Evolutionary conservation across 495 filamentous ascomycete genomes (phyloP).

Genomic region (Clohesyomyces aquaticus): DNA sequence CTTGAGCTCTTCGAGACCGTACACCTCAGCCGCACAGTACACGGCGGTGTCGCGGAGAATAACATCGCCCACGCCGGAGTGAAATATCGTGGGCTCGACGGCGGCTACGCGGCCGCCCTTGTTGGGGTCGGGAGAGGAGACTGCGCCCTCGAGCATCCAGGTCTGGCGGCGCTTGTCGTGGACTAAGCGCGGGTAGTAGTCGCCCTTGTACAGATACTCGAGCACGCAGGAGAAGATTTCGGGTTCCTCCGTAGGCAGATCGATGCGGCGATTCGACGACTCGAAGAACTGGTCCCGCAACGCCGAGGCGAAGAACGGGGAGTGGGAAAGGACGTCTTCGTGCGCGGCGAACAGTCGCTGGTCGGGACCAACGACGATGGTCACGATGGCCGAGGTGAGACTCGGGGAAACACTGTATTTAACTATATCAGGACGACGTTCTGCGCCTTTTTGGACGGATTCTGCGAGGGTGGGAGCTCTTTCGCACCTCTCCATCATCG

Average conservation of each 20-base stretch:
- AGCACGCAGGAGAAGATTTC: conserved; percentile 69
- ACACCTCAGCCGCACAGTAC: conserved; percentile 86
- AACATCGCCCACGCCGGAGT: conserved; percentile 63
- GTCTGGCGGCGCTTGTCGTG: conserved; percentile 50
- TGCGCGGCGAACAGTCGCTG: conserved; percentile 77
- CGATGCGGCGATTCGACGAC: conserved; percentile 58
- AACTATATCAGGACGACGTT: neutral
- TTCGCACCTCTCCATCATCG: conserved; percentile 55
- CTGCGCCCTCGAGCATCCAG: conserved; percentile 49
- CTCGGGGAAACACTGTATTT: conserved; percentile 54
- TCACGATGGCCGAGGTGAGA: conserved; percentile 78
- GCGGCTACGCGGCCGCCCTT: conserved; percentile 34
- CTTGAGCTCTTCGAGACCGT: conserved; percentile 82
- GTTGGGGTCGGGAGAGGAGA: conserved; percentile 35
- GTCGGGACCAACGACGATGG: conserved; percentile 77
- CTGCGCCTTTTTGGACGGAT: no score
- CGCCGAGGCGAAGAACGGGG: conserved; percentile 61
- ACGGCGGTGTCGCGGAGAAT: conserved; percentile 88
- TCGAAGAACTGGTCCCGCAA: conserved; percentile 62
- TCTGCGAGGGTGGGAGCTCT: no score
- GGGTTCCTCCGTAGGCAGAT: conserved; percentile 66
- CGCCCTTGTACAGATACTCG: conserved; percentile 73
- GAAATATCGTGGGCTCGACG: conserved; percentile 69
- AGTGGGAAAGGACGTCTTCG: conserved; percentile 65
- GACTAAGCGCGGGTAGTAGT: conserved; percentile 61